Conservation (phyloP, 441 rosid genomes). For the Syzygium malaccense region DNA sequence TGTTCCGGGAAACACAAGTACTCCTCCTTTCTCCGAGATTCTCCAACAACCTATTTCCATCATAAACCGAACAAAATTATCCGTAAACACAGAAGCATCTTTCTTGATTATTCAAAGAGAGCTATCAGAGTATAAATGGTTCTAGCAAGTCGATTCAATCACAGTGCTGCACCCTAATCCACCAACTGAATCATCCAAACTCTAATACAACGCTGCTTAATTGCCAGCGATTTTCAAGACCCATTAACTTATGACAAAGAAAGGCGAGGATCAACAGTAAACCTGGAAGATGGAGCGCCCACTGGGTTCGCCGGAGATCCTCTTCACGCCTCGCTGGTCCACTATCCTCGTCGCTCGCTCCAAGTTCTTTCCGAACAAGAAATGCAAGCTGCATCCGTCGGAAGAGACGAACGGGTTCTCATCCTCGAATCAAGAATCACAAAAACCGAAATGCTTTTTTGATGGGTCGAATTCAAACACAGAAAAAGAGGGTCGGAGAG, state of each 20-base stretch:
- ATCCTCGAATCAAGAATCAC: not conserved
- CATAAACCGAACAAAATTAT: not conserved
- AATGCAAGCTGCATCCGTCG: slow-evolving; percentile 42
- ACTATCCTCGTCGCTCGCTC: slow-evolving; percentile 69
- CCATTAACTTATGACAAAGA: not conserved
- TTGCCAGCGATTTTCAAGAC: not conserved
- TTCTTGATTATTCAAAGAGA: not conserved
- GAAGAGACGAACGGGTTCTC: not conserved
- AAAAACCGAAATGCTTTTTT: not conserved
- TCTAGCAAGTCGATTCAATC: not conserved
- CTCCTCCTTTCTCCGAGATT: slow-evolving; percentile 79
- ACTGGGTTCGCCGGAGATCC: slow-evolving; percentile 65
- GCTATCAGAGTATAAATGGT: not conserved
- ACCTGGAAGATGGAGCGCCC: slow-evolving; percentile 83
- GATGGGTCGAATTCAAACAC: not conserved
- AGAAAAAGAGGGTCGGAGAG: not conserved
- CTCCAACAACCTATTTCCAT: slow-evolving; percentile 60
- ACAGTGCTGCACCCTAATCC: no score
- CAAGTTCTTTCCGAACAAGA: slow-evolving; percentile 79
- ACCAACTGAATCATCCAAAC: not conserved
- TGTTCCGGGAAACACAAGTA: slow-evolving; percentile 67
- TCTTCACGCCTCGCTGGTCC: slow-evolving; percentile 69
- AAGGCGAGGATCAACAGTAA: not conserved
- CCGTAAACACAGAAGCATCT: not conserved
- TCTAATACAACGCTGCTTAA: not conserved